These are phyloP conservation scores for Candida pseudoviswanathii DNA, from an alignment of 1,139 yeast species.

Conservation along the genomic window DNA sequence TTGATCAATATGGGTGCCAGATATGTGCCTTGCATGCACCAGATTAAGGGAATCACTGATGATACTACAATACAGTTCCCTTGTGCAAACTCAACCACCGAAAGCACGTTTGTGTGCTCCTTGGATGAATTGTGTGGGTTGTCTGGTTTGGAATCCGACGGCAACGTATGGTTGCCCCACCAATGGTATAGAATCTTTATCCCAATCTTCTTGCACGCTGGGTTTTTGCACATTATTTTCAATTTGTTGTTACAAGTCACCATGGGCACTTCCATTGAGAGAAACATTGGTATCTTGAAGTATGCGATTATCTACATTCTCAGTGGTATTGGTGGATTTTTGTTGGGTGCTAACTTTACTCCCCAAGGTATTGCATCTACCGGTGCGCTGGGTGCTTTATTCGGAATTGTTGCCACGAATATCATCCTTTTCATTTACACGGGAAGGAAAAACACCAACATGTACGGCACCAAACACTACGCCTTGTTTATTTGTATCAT, in stretches of 20 bases:
- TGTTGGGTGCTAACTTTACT: slow-evolving; percentile 72
- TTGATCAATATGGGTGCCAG: slow-evolving; percentile 73
- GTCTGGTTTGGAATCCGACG: slow-evolving; percentile 42
- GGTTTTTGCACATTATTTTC: slow-evolving; percentile 68
- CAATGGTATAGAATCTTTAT: slow-evolving; percentile 75
- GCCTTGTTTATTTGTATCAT: slow-evolving; percentile 48
- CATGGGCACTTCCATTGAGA: slow-evolving; percentile 66
- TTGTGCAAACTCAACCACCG: slow-evolving; percentile 68
- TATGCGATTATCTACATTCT: slow-evolving; percentile 59
- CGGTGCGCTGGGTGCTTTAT: slow-evolving; percentile 77
- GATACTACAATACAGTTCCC: slow-evolving; percentile 54
- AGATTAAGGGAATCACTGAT: slow-evolving; percentile 53
- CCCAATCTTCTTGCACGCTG: slow-evolving; percentile 79
- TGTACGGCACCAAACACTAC: slow-evolving; percentile 46
- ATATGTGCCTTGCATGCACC: slow-evolving; percentile 72
- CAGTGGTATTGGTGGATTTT: slow-evolving; percentile 68
- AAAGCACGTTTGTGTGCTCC: slow-evolving; percentile 57
- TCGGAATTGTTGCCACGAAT: slow-evolving; percentile 70
- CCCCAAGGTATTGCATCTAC: slow-evolving; percentile 71
- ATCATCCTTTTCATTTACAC: slow-evolving; percentile 58
- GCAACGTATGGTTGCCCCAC: slow-evolving; percentile 43
- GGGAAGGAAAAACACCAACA: slow-evolving; percentile 50
- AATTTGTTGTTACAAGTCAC: slow-evolving; percentile 63
- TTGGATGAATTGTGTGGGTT: slow-evolving; percentile 65
- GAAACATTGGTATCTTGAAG: slow-evolving; percentile 57